Conservation (phyloP, 129 eudicot species). For the Tagetes erecta region DNA sequence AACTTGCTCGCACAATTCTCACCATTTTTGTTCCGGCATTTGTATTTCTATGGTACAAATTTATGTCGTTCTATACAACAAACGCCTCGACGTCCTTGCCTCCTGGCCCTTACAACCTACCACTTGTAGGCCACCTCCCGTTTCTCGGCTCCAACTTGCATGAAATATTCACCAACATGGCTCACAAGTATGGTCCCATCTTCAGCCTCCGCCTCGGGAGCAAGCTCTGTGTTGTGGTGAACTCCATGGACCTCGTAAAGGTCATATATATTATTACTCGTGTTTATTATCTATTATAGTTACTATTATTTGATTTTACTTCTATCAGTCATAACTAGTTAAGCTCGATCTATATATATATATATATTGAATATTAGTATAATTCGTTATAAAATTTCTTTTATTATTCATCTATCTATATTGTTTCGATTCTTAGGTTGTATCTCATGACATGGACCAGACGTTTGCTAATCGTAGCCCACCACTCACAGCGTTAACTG, state of each 20-base stretch:
- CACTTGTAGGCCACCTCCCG: slow-evolving; percentile 5
- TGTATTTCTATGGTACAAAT: neutral
- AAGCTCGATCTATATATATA: too few relatives aligned
- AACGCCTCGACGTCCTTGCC: neutral
- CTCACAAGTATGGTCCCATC: slow-evolving; percentile 1
- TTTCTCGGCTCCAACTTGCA: neutral
- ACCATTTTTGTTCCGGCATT: neutral
- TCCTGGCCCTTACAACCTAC: slow-evolving; percentile 1
- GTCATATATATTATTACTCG: neutral
- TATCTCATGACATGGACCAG: slow-evolving; percentile 5
- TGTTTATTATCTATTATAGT: too few relatives aligned
- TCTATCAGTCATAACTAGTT: too few relatives aligned
- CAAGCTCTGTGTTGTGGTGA: slow-evolving; percentile 14
- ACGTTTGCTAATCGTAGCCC: neutral
- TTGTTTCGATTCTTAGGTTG: neutral
- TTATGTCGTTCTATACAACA: neutral
- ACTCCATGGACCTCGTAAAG: slow-evolving; percentile 2
- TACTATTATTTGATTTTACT: too few relatives aligned
- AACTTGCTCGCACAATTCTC: slow-evolving; percentile 1
- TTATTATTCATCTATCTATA: too few relatives aligned
- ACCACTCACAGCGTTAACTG: neutral
- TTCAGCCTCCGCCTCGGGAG: neutral
- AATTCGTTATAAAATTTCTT: too few relatives aligned
- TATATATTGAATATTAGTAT: too few relatives aligned
- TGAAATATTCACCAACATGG: neutral